Base-by-base conservation (phyloP, 2,329 filamentous ascomycete genomes). In the Colletotrichum phormii region DNA sequence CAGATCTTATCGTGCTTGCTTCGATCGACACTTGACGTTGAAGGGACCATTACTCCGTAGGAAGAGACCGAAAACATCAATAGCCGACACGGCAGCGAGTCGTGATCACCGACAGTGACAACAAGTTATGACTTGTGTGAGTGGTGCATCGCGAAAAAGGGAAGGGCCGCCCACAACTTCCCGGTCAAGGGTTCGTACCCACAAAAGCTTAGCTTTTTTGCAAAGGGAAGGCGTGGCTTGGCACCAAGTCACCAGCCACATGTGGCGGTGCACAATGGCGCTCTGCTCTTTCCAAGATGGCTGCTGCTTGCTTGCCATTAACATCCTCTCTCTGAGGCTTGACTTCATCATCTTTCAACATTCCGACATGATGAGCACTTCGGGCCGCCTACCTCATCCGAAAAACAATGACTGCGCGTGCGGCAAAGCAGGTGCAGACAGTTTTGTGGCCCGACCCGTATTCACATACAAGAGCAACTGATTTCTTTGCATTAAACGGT, bases 141-240 rank as follows among this genome's bases (percentile, higher is more conserved):
- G 18, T 11, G 42, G 42, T 49, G 42, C 42, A 49, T 49, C 42
- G 42, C 42, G 18, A 49, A 18, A 26, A 15, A 42, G 58, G 35
- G 35, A 46, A 42, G 35, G 37, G 58, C 58, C 58, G 58, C 35
- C 35, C 60, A 64, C 42, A 26, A 33, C 24, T 22, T 49, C 49
- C 62, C 46, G 65, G 55, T 49, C 13, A 55, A 61, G 63, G 62
- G 68, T 62, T 62, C 49, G 49, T 35, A 22, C 35, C 49, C 35
- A 29, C 35, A 70, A 72, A 72, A 72, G 70, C 70, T 72, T 72
- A 70, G 60, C 70, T 18, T 49, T 64, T 64, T 33, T 29, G 46
- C n/a, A 24, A 33, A 12, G 37, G 29, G 5, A 18, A 37, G 42
- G 42, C 26, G 33, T 33, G 37, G 33, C 24, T 31, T 49, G 61